Evolutionary conservation across 2,329 filamentous ascomycete species (phyloP).

Genomic region (Ophiostoma populinum): DNA sequence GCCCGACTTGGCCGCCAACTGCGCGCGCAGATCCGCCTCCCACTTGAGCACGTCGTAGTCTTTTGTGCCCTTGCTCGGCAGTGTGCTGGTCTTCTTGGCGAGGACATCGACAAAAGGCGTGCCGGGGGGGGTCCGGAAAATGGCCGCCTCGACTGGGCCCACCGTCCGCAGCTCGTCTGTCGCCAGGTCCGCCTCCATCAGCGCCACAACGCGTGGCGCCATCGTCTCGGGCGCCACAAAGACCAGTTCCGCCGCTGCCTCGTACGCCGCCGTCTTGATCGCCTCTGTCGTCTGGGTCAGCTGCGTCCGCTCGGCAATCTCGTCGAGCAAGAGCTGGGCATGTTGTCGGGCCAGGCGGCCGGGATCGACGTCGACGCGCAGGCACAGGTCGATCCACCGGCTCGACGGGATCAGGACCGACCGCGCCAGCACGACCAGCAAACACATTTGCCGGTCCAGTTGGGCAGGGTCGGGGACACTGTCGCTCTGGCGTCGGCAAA

Average conservation of each 20-base stretch:
- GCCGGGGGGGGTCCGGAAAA: conserved; percentile 79
- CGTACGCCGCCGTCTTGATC: conserved; percentile 57
- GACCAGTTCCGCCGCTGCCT: conserved; percentile 74
- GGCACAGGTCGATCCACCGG: conserved; percentile 79
- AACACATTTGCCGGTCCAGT: conserved; percentile 55
- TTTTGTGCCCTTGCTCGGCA: conserved; percentile 77
- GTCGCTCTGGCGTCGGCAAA: conserved; percentile 43
- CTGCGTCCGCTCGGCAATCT: conserved; percentile 39
- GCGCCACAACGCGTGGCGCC: conserved; percentile 55
- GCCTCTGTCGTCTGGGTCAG: conserved; percentile 28
- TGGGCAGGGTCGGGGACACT: conserved; percentile 27
- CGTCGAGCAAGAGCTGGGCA: conserved; percentile 45
- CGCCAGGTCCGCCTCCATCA: conserved; percentile 60
- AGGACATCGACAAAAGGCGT: conserved; percentile 82
- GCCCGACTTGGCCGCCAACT: conserved; percentile 86
- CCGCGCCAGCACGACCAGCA: conserved; percentile 61
- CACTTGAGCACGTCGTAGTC: conserved; percentile 94
- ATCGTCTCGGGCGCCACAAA: conserved; percentile 81
- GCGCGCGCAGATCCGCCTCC: conserved; percentile 79
- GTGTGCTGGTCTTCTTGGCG: conserved; percentile 55
- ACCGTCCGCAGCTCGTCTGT: conserved; percentile 50
- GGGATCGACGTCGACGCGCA: conserved; percentile 67
- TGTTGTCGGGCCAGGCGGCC: conserved; percentile 54
- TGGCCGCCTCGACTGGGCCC: conserved; percentile 78
- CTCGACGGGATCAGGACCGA: conserved; percentile 58